Percentiles rank a stretch among this genome's conserved stretches.
Evolutionary conservation across 495 filamentous ascomycete species (phyloP).

Genomic region (Aspergillus ellipticus): DNA sequence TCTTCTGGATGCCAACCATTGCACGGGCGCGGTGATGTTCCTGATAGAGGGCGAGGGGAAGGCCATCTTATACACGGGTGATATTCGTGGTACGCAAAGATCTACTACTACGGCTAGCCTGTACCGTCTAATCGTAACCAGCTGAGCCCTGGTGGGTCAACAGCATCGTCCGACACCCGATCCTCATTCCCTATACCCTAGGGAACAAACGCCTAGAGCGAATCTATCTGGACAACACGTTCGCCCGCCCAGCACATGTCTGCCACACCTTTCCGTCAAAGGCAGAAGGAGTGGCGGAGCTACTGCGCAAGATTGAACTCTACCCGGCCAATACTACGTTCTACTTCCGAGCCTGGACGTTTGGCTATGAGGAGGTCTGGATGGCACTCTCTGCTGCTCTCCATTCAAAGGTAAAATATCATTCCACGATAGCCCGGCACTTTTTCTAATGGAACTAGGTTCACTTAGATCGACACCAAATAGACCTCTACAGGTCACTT

Average conservation of each 20-base stretch:
- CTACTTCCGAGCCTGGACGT: slow-evolving; percentile 88
- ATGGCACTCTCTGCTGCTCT: slow-evolving; percentile 70
- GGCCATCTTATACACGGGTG: slow-evolving; percentile 86
- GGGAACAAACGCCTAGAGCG: slow-evolving; percentile 65
- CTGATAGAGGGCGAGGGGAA: slow-evolving; percentile 75
- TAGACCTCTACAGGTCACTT: slow-evolving; percentile 68
- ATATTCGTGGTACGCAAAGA: slow-evolving; percentile 66
- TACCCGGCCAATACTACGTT: slow-evolving; percentile 78
- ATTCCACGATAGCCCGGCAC: too few species aligned
- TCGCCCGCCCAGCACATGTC: slow-evolving; percentile 47
- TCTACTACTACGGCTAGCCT: neutral
- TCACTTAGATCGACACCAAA: slow-evolving; percentile 80
- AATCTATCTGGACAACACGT: slow-evolving; percentile 87
- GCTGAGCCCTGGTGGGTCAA: slow-evolving; percentile 68
- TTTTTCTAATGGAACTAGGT: slow-evolving; percentile 46
- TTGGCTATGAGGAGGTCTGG: slow-evolving; percentile 93
- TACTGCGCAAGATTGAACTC: slow-evolving; percentile 61
- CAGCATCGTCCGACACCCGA: slow-evolving; percentile 63
- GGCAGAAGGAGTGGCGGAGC: slow-evolving; percentile 70
- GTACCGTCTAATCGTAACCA: slow-evolving; percentile 13
- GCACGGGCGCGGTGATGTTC: slow-evolving; percentile 90
- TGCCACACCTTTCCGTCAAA: slow-evolving; percentile 53
- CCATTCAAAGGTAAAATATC: slow-evolving; percentile 51
- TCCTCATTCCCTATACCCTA: slow-evolving; percentile 69
- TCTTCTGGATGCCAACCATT: slow-evolving; percentile 90